Percentiles rank a stretch among this genome's conserved stretches.
Evolutionary conservation across 2,329 filamentous ascomycete species (phyloP).

Genomic region (Colletotrichum sp.): DNA sequence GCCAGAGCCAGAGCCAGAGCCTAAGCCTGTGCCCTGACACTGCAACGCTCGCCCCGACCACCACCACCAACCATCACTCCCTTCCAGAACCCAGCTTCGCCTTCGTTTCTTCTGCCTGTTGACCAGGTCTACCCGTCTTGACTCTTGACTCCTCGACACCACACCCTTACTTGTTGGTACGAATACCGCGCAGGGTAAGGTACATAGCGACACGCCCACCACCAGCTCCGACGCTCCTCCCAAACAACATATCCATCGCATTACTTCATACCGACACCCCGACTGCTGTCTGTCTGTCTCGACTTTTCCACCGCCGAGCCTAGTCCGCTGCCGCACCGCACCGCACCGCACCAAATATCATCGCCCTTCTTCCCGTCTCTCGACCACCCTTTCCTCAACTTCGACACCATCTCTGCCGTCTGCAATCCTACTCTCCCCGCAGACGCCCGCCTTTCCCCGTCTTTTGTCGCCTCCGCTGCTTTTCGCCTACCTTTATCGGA

Average conservation of each 20-base stretch:
- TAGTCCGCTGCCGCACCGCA: background rate
- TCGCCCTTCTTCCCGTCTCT: background rate
- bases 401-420: background rate
- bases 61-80: background rate
- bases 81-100: background rate
- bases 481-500: background rate
- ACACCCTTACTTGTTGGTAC: background rate
- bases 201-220: background rate
- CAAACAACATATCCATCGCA: constrained; percentile 1
- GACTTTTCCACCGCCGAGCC: background rate
- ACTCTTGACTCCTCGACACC: constrained; percentile 1
- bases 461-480: background rate
- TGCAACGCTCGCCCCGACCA: background rate
- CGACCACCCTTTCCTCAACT: background rate
- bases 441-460: background rate
- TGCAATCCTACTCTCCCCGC: background rate
- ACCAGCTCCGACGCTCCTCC: background rate
- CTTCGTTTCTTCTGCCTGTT: constrained; percentile 21
- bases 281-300: background rate
- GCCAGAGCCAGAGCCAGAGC: background rate
- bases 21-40: background rate
- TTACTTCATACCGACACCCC: constrained; percentile 17
- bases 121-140: constrained; percentile 16
- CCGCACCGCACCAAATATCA: background rate
- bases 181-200: background rate